phyloP scores from a whole-genome alignment of 208 protist genomes.

The Leishmania turanica region DNA sequence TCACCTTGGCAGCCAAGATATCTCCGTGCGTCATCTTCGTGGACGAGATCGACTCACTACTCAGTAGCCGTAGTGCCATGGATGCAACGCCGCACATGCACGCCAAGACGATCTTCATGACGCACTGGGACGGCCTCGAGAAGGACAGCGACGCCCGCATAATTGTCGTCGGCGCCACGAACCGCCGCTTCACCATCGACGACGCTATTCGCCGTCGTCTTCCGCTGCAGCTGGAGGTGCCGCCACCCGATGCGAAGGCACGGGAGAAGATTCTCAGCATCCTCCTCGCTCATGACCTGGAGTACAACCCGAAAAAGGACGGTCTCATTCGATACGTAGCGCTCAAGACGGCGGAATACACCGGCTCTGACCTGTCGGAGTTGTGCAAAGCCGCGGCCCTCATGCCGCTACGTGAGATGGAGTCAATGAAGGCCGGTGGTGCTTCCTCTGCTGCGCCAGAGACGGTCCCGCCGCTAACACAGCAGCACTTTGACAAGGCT shows the following conservation, averaged over 20 bases:
- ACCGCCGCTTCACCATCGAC: conserved; percentile 91
- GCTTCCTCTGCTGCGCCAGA: not conserved
- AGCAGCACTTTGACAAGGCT: conserved; percentile 77
- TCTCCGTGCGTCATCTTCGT: conserved; percentile 91
- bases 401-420: conserved; percentile 73
- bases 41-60: conserved; percentile 92
- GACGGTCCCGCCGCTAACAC: conserved; percentile 53
- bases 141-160: conserved; percentile 42
- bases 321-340: conserved; percentile 78
- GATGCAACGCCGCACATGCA: conserved; percentile 73
- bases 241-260: conserved; percentile 53
- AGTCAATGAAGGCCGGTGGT: conserved; percentile 18
- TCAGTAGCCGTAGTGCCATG: conserved; percentile 73
- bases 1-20: conserved; percentile 84
- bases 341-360: conserved; percentile 79
- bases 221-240: conserved; percentile 85
- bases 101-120: conserved; percentile 94
- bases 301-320: conserved; percentile 48
- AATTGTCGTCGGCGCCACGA: conserved; percentile 91
- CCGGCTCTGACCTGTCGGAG: conserved; percentile 93
- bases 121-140: conserved; percentile 88
- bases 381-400: conserved; percentile 90
- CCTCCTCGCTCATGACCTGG: conserved; percentile 66
- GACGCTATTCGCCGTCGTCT: conserved; percentile 91
- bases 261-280: conserved; percentile 83